These are phyloP conservation scores for Oryza officinalis DNA, from an alignment of 176 grass and related monocot genomes.

Conservation along the genomic window DNA sequence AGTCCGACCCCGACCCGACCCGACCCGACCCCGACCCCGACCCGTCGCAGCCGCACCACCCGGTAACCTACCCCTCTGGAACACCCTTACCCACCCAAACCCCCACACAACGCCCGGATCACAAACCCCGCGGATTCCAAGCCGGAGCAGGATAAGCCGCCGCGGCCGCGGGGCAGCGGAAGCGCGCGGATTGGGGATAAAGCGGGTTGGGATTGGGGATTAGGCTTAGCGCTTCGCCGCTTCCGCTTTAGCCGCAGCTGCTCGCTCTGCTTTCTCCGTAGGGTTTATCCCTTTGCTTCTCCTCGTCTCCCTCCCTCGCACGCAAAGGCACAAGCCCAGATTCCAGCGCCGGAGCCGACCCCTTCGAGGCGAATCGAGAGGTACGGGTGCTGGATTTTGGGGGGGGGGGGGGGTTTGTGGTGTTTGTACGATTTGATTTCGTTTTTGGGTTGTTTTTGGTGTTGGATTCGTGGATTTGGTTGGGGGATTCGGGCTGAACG, in stretches of 20 bases:
- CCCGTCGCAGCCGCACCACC: neutral
- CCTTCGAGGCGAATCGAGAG: constrained; percentile 25
- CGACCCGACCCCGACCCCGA: neutral
- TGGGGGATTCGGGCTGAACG: neutral
- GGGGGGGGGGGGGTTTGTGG: too few species aligned
- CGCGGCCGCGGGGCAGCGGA: neutral
- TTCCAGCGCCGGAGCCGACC: neutral
- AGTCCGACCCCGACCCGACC: neutral
- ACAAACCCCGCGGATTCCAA: neutral
- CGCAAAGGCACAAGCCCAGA: constrained; percentile 5
- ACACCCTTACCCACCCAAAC: neutral
- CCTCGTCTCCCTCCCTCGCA: constrained; percentile 23
- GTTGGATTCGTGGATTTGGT: neutral
- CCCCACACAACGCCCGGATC: neutral
- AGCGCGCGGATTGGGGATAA: constrained; percentile 15
- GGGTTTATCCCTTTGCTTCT: constrained; percentile 48
- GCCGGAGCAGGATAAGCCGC: constrained; percentile 19
- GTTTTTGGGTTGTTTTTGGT: neutral
- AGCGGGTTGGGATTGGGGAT: neutral
- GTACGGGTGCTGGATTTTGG: neutral
- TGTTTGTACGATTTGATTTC: neutral
- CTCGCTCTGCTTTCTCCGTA: constrained; percentile 31
- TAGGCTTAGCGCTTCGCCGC: neutral
- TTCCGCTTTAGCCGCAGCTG: neutral
- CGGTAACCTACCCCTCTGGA: neutral